Evolutionary conservation across 202 grass and related monocot species (phyloP).

Genomic region (Carex arenaria): DNA sequence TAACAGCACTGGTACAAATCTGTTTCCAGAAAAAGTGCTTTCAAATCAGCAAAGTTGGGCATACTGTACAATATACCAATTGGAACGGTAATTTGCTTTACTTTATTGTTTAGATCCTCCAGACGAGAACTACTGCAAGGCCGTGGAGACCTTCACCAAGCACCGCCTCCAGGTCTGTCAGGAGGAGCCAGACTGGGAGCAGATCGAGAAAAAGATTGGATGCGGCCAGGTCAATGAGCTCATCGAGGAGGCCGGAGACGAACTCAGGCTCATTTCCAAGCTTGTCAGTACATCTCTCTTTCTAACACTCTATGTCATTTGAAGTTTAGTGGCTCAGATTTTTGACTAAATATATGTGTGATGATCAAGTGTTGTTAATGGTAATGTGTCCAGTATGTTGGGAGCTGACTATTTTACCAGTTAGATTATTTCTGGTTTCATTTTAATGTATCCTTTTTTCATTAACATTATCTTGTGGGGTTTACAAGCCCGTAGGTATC

Average conservation of each 20-base stretch:
- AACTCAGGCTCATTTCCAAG: slow-evolving; percentile 86
- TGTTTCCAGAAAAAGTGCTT: too few species aligned
- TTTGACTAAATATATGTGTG: too few species aligned
- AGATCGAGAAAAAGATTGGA: slow-evolving; percentile 71
- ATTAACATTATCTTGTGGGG: background rate
- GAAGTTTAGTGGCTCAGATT: background rate
- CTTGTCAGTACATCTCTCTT: slow-evolving; percentile 50
- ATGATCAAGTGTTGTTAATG: background rate
- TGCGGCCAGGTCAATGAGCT: slow-evolving; percentile 98
- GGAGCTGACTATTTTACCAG: background rate
- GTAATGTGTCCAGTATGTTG: background rate
- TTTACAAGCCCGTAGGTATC: too few species aligned
- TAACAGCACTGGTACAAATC: too few species aligned
- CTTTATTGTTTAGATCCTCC: background rate
- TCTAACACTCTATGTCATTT: background rate
- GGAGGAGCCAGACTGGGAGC: slow-evolving; percentile 78
- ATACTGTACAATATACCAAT: too few species aligned
- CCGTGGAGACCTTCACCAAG: slow-evolving; percentile 84
- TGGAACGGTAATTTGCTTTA: too few species aligned
- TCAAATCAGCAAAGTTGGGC: too few species aligned
- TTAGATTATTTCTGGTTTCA: background rate
- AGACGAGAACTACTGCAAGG: slow-evolving; percentile 90
- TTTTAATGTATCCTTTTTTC: background rate
- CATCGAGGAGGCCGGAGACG: slow-evolving; percentile 93
- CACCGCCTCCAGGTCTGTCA: slow-evolving; percentile 86